These are phyloP conservation scores for Epichloe amarillans DNA, from an alignment of 2,329 filamentous ascomycete genomes.

Conservation along the genomic window DNA sequence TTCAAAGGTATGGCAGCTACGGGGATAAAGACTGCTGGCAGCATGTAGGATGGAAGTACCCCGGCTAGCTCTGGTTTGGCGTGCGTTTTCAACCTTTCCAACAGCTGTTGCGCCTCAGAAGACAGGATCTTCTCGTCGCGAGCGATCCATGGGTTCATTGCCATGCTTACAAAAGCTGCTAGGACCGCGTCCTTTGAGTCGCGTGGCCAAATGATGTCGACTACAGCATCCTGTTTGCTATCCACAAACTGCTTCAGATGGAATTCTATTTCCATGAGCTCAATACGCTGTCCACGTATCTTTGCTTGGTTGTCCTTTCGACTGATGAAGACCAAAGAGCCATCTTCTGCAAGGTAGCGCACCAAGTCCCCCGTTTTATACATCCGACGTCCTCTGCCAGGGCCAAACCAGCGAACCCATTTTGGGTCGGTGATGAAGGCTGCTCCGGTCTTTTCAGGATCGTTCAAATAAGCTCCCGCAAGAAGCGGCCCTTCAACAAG, in stretches of 20 bases:
- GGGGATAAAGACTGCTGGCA: neutral
- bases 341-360: conserved; percentile 8
- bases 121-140: too few relatives aligned
- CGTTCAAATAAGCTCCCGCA: too few relatives aligned
- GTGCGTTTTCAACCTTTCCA: too few relatives aligned
- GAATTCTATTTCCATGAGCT: conserved; percentile 10
- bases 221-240: too few relatives aligned
- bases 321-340: conserved; percentile 12
- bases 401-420: neutral
- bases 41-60: neutral
- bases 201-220: too few relatives aligned
- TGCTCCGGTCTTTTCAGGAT: neutral
- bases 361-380: conserved; percentile 14
- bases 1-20: neutral
- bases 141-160: too few relatives aligned
- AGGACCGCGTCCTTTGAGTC: too few relatives aligned
- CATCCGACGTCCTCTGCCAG: neutral
- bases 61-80: neutral
- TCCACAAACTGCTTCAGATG: neutral
- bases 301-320: conserved; percentile 14
- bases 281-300: conserved; percentile 14
- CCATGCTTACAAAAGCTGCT: too few relatives aligned
- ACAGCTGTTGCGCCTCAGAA: too few relatives aligned
- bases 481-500: too few relatives aligned
- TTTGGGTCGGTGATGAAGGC: neutral